Percentiles rank a stretch among this genome's conserved stretches.
Conservation (phyloP, 805 yeast species). For the Candida quercuum region DNA sequence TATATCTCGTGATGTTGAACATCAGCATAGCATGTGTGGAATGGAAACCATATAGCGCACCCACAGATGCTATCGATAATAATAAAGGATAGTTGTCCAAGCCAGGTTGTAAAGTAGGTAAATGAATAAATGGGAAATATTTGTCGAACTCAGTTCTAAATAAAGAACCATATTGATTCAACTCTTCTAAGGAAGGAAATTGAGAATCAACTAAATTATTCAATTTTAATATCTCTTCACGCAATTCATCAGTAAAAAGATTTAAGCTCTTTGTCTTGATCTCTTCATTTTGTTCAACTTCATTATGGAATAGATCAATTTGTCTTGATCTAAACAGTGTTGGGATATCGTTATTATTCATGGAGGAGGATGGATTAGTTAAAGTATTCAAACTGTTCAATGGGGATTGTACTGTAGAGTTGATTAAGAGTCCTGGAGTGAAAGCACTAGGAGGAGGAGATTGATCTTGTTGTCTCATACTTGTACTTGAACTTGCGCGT, state of each 20-base stretch:
- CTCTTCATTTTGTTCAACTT: conserved; percentile 18
- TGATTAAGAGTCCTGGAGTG: neutral
- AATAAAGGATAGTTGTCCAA: conserved; percentile 59
- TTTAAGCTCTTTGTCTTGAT: conserved; percentile 18
- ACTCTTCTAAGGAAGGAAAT: conserved; percentile 71
- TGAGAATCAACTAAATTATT: conserved; percentile 52
- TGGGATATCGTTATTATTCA: conserved; percentile 40
- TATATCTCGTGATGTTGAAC: conserved; percentile 60
- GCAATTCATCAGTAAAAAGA: conserved; percentile 44
- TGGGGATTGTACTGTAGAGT: neutral
- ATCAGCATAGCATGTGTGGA: conserved; percentile 68
- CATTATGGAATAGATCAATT: conserved; percentile 54
- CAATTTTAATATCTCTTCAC: conserved; percentile 46
- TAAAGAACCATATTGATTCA: conserved; percentile 70
- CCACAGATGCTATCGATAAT: conserved; percentile 80
- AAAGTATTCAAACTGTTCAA: neutral
- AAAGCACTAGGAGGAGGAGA: neutral
- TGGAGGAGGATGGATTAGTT: neutral
- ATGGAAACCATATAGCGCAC: conserved; percentile 81
- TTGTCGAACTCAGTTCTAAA: conserved; percentile 75
- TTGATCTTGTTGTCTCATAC: conserved; percentile 22
- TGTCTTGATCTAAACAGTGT: conserved; percentile 62
- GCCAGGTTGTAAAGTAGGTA: conserved; percentile 50
- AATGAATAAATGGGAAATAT: conserved; percentile 81
- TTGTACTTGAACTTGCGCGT: conserved; percentile 1